These are phyloP conservation scores for Fusarium denticulatum DNA, from an alignment of 2,329 filamentous ascomycete genomes.

Conservation along the genomic window DNA sequence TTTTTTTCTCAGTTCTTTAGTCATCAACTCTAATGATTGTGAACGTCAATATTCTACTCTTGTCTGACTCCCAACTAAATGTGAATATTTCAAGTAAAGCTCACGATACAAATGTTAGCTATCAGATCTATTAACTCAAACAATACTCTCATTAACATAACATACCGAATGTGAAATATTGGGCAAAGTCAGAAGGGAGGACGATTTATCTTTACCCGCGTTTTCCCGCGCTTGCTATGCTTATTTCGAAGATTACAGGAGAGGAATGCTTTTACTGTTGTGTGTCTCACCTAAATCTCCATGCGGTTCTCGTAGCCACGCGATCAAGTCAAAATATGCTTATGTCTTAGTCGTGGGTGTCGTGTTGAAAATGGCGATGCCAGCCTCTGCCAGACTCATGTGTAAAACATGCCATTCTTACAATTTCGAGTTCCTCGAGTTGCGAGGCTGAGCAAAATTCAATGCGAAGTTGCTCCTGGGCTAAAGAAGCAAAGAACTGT, in stretches of 20 bases:
- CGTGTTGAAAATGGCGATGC: background rate
- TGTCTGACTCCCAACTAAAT: rapidly evolving
- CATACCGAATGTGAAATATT: background rate
- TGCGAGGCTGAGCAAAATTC: background rate
- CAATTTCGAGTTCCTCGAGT: too few species aligned
- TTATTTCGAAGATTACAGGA: background rate
- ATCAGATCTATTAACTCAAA: too few species aligned
- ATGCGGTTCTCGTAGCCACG: too few species aligned
- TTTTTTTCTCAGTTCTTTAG: background rate
- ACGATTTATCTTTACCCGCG: rapidly evolving
- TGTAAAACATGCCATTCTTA: background rate
- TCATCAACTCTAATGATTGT: background rate
- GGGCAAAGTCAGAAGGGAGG: background rate
- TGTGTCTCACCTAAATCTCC: background rate
- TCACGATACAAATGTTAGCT: too few species aligned
- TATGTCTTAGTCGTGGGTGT: background rate
- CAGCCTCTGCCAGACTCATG: rapidly evolving
- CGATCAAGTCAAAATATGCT: background rate
- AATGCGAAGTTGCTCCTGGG: too few species aligned
- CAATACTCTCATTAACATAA: too few species aligned
- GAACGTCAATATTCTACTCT: background rate
- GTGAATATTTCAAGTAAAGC: background rate
- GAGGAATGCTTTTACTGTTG: background rate
- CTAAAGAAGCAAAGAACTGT: background rate
- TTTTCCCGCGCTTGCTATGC: background rate